phyloP scores from a whole-genome alignment of 805 yeast species.

The Kurtzmaniella fragi region DNA sequence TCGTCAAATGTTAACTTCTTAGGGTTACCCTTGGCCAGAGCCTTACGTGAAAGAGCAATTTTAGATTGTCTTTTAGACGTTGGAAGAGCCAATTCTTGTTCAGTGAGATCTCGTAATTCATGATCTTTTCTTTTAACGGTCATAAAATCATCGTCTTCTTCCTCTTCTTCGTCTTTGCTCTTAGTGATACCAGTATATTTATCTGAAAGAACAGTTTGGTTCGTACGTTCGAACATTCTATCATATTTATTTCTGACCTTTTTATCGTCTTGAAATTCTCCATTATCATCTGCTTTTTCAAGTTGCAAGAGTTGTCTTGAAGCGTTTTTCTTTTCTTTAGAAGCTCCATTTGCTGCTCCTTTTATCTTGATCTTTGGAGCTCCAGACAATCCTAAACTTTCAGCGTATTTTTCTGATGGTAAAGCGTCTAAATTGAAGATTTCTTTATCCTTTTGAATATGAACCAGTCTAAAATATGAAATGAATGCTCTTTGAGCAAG shows the following conservation, averaged over 20 bases:
- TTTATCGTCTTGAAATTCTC: slow-evolving; percentile 42
- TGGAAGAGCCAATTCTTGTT: slow-evolving; percentile 57
- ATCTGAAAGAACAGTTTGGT: slow-evolving; percentile 87
- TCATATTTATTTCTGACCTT: slow-evolving; percentile 84
- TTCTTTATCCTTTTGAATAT: slow-evolving; percentile 81
- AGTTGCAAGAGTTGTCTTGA: slow-evolving; percentile 65
- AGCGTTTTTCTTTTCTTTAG: slow-evolving; percentile 74
- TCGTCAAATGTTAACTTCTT: slow-evolving; percentile 86
- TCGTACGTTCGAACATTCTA: slow-evolving; percentile 90
- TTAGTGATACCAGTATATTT: slow-evolving; percentile 50
- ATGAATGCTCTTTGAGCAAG: slow-evolving; percentile 94
- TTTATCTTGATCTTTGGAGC: slow-evolving; percentile 86
- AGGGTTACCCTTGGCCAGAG: slow-evolving; percentile 62
- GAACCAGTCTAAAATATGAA: slow-evolving; percentile 81
- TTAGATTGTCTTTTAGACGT: slow-evolving; percentile 81
- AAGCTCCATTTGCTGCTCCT: slow-evolving; percentile 37
- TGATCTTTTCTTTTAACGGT: slow-evolving; percentile 76
- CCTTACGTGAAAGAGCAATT: slow-evolving; percentile 83
- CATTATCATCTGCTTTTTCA: slow-evolving; percentile 49
- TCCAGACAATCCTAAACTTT: slow-evolving; percentile 88
- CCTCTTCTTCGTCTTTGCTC: slow-evolving; percentile 40
- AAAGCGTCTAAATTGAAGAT: slow-evolving; percentile 73
- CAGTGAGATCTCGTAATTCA: slow-evolving; percentile 55
- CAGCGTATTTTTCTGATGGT: slow-evolving; percentile 81
- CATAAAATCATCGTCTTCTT: slow-evolving; percentile 71